Evolutionary conservation across 2,329 filamentous ascomycete genomes (phyloP).

Genomic region (Orbilia ellipsospora): DNA sequence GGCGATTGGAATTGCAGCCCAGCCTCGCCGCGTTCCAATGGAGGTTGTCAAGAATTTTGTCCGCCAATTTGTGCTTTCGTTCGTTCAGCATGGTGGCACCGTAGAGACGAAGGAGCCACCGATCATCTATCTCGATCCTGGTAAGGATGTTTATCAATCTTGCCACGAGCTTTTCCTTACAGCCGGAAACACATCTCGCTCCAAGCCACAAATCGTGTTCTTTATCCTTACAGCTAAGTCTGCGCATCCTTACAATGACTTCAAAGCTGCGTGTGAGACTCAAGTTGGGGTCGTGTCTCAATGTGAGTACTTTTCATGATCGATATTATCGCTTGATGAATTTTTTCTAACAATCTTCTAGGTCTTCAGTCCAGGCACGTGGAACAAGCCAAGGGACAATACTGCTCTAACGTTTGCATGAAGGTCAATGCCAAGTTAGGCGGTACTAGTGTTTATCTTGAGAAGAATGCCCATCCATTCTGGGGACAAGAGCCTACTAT

Average conservation of each 20-base stretch:
- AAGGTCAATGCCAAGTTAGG: conserved; percentile 97
- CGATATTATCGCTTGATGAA: neutral
- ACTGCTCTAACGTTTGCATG: conserved; percentile 93
- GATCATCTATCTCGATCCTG: conserved; percentile 63
- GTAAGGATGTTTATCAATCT: conserved; percentile 67
- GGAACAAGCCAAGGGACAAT: conserved; percentile 77
- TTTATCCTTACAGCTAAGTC: conserved; percentile 80
- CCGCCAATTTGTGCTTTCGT: conserved; percentile 71
- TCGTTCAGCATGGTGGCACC: conserved; percentile 71
- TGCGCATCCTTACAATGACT: conserved; percentile 77
- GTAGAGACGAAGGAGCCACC: conserved; percentile 66
- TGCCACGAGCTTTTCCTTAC: conserved; percentile 69
- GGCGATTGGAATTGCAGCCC: conserved; percentile 71
- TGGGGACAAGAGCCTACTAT: conserved; percentile 73
- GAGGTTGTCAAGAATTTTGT: conserved; percentile 67
- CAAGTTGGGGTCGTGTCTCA: conserved; percentile 86
- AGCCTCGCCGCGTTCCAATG: conserved; percentile 68
- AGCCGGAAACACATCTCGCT: conserved; percentile 68
- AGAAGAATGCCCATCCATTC: conserved; percentile 61
- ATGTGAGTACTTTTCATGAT: conserved; percentile 59
- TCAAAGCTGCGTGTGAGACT: conserved; percentile 91
- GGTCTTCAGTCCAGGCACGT: conserved; percentile 80
- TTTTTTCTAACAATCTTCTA: conserved; percentile 25
- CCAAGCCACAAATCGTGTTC: conserved; percentile 79
- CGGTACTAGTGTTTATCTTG: conserved; percentile 73